Base-by-base conservation (phyloP, 805 yeast genomes). In the Zygotorulaspora danielsina region DNA sequence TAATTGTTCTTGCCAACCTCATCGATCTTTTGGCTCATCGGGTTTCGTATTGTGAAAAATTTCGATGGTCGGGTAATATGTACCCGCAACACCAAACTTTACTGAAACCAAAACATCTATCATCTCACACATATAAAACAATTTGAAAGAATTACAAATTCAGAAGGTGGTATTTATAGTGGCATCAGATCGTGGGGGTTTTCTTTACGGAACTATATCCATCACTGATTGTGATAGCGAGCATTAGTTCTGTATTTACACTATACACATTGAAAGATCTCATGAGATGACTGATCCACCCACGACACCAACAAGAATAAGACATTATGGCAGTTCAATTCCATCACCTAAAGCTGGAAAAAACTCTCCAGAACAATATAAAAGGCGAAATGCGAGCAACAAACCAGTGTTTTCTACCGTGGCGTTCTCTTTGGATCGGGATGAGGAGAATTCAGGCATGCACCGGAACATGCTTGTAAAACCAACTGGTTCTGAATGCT, bases 331-430 rank as follows among this genome's bases (percentile, higher is more conserved):
- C 9, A 49, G 53, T 18, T 44, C 42, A 15, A 53, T 53, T 26
- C 58, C 58, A 15, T 53, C 58, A 4, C 54, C 56, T 6, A 45
- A 35, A 24, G 30, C 37, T 11, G 41, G 40, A 2, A 37, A 46
- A 5, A 32, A 34, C 1, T 50, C 56, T 1, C 55, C 58, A 2
- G 45, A 37, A 26, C 41, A 36, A 25, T 45, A 44, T 20, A 49
- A 41, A 20, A 31, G 34, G 28, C 36, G 50, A 34, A 38, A 36
- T 21, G 39, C 39, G 4, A 40, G 43, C 4, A 39, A 39, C 1
- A 33, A 40, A 5, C 35, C 42, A n/a, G n/a, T n/a, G 21, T 17
- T 34, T 11, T 33, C 41, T 5, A 33, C 37, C 34, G 13, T 34
- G 37, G 10, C 36, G 21, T 10, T 25, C 28, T 12, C 17, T 4